phyloP scores from a whole-genome alignment of 371 early-diverging fungal species.

The Haplosporangium sp. region DNA sequence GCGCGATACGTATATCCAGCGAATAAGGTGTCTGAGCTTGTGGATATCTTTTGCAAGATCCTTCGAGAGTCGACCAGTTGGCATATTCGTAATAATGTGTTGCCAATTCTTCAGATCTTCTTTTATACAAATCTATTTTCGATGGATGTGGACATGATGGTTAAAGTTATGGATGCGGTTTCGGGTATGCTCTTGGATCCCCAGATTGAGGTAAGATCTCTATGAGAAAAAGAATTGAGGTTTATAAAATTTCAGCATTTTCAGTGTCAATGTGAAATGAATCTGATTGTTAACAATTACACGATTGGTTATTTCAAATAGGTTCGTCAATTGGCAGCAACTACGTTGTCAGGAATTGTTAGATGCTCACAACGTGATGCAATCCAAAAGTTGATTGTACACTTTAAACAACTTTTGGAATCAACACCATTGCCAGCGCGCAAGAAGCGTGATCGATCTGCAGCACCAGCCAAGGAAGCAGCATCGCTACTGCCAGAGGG shows the following conservation, averaged over 20 bases:
- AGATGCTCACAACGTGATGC: slow-evolving; percentile 87
- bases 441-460: slow-evolving; percentile 33
- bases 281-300: too few relatives aligned
- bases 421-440: slow-evolving; percentile 36
- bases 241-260: too few relatives aligned
- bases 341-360: slow-evolving; percentile 86
- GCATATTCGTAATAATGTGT: slow-evolving; percentile 77
- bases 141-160: slow-evolving; percentile 63
- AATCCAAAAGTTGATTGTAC: slow-evolving; percentile 65
- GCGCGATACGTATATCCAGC: slow-evolving; percentile 71
- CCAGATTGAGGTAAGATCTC: slow-evolving; percentile 75
- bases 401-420: slow-evolving; percentile 49
- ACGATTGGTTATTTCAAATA: slow-evolving; percentile 21
- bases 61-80: slow-evolving; percentile 72
- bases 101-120: slow-evolving; percentile 85
- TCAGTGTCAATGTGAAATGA: too few relatives aligned
- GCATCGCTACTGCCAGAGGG: slow-evolving; percentile 58
- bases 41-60: slow-evolving; percentile 68
- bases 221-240: too few relatives aligned
- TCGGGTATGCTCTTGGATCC: slow-evolving; percentile 74
- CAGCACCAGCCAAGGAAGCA: slow-evolving; percentile 53
- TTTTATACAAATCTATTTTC: slow-evolving; percentile 81
- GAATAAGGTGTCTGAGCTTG: slow-evolving; percentile 60
- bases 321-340: slow-evolving; percentile 86
- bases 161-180: slow-evolving; percentile 73